Base-by-base conservation (phyloP, 805 yeast genomes). In the Candida broadrunensis region DNA sequence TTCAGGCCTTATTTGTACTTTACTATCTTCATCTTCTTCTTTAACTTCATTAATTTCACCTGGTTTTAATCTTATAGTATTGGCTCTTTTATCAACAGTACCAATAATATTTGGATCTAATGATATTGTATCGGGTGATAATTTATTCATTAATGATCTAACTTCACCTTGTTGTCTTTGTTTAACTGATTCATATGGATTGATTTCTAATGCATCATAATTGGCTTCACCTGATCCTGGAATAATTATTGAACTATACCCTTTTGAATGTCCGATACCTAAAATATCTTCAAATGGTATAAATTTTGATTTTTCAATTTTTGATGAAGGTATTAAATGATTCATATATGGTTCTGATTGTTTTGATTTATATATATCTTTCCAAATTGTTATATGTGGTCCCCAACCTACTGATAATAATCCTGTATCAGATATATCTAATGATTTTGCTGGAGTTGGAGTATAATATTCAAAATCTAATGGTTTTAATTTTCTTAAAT, bases 141-240 rank as follows among this genome's bases (percentile, higher is more conserved):
- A 72, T 65, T 93, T 93, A 67, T 91, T 87, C 58, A 93, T 66
- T 60, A 93, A 73, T 2, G 84, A 65, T 57, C 91, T 80, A 27
- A 93, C 96, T 72, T 93, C 99, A 35, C 78, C 75, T 67, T 91
- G 91, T 64, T 91, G 96, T 72, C 98, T 83, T 68, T 90, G 97
- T 60, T 87, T 84, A 40, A 86, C 80, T 8, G 96, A 79, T 63
- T 88, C 96, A 66, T 75, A 93, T 47, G 99, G 99, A 62, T 93
- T 93, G 55, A 81, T 65, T 65, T 93, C 99, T 60, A 89, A 64
- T 2, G 98, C 89, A 70, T 93, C 99, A 61, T 79, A 89, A 66
- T 93, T 93, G 46, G 99, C 97, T 68, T 93, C 99, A 71, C 99
- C 99, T 32, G 97, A 73, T 19, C 99, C 99, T 31, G 99, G 99